A percentile compares a stretch with the other conserved stretches of the same genome.
phyloP scores from a whole-genome alignment of 2,329 filamentous ascomycete species.

The Epichloe uncinata region DNA sequence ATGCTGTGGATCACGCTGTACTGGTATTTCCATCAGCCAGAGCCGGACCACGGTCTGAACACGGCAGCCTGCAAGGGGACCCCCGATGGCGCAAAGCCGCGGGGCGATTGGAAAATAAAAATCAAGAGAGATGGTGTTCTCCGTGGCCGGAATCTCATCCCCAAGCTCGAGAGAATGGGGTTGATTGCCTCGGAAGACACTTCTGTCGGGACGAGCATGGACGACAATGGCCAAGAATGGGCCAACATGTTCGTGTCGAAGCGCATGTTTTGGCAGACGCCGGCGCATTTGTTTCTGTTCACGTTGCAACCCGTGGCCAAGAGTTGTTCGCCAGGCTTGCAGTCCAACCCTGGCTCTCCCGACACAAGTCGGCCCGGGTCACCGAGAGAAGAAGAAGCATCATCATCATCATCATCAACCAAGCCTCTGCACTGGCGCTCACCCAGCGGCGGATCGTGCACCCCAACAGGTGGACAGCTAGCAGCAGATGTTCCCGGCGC shows the following conservation, averaged over 20 bases:
- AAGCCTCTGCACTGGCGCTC: constrained; percentile 5
- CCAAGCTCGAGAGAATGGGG: constrained; percentile 89
- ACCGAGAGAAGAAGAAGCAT: constrained; percentile 6
- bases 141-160: constrained; percentile 66
- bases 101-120: constrained; percentile 74
- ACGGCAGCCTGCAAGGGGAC: constrained; percentile 52
- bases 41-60: constrained; percentile 51
- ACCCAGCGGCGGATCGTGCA: constrained; percentile 7
- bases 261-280: constrained; percentile 83
- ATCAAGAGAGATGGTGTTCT: constrained; percentile 83
- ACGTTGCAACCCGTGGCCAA: constrained; percentile 50
- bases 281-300: constrained; percentile 77
- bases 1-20: constrained; percentile 91
- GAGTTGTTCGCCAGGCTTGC: constrained; percentile 24
- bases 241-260: constrained; percentile 69
- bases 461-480: constrained; percentile 8
- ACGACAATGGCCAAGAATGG: constrained; percentile 55
- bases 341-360: constrained; percentile 34
- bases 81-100: constrained; percentile 56
- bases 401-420: neutral
- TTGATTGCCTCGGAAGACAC: constrained; percentile 66
- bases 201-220: constrained; percentile 51
- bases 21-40: constrained; percentile 92
- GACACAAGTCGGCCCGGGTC: constrained; percentile 17
- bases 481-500: constrained; percentile 27